Percentiles rank a stretch among this genome's conserved stretches.
Conservation (phyloP, 306 rosid species). For the Gastrolobium villosum region DNA sequence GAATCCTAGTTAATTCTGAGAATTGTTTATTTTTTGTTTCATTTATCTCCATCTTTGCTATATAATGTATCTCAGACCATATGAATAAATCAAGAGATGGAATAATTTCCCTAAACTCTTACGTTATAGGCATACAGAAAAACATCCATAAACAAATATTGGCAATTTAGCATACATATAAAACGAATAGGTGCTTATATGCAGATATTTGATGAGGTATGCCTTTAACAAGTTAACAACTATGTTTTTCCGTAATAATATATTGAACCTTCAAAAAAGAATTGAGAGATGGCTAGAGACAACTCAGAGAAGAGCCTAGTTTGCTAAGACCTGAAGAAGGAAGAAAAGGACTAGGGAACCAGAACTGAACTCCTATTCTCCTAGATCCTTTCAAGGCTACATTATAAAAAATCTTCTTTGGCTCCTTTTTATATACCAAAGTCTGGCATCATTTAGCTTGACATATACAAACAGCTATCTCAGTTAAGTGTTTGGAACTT, state of each 20-base stretch:
- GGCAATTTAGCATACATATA: not conserved
- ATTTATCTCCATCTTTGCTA: too few relatives aligned
- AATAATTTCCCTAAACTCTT: too few relatives aligned
- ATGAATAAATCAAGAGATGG: too few relatives aligned
- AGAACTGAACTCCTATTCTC: conserved; percentile 28
- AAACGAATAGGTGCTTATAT: not conserved
- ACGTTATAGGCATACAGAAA: not conserved
- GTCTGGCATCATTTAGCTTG: conserved; percentile 20
- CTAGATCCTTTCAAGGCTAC: conserved; percentile 18
- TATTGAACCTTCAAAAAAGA: not conserved
- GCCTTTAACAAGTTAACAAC: not conserved
- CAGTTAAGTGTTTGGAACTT: conserved; percentile 11
- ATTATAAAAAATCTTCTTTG: not conserved
- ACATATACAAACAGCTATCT: conserved; percentile 24
- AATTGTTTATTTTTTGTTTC: too few relatives aligned
- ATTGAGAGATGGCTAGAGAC: not conserved
- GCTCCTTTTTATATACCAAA: conserved; percentile 7
- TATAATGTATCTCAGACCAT: too few relatives aligned
- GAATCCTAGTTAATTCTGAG: too few relatives aligned
- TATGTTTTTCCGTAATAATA: not conserved
- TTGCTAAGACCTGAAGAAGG: conserved; percentile 2
- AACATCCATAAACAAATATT: not conserved
- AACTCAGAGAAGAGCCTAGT: not conserved
- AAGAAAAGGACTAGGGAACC: conserved; percentile 2
- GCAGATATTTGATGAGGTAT: not conserved